Base-by-base conservation (phyloP, 2,329 filamentous ascomycete species). In the Fusarium annulatum region DNA sequence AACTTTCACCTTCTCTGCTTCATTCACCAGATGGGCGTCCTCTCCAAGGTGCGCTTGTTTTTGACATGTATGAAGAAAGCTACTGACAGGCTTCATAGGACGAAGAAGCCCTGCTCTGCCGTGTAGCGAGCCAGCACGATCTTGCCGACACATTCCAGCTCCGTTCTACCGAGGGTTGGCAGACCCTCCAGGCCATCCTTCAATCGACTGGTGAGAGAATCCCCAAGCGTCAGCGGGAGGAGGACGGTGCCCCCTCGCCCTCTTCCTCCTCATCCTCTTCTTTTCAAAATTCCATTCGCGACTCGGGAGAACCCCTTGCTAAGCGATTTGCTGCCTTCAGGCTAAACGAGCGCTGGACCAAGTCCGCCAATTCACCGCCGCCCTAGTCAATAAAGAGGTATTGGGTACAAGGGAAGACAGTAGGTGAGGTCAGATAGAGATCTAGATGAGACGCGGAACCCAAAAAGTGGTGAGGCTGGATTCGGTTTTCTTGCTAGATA, bases 161-260 rank as follows among this genome's bases (percentile, higher is more conserved):
- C 77, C 90, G 95, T 83, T 92, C 94, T 78, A 95, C 93, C 78
- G 89, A 92, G 80, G 96, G 96, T 80, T 99, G 96, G 96, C 93
- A 95, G 83, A 98, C 94, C 67, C 88, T 99, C 80, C 89, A 96
- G 84, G 92, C 93, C 83, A 97, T 99, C 82, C 90, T 98, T 85
- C 91, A 96, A 91, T 93, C 95, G 90, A 95, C 94, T 89, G 94
- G 95, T 97, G 95, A 97, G 93, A 92, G 92, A 90, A 90, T 92
- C 90, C 92, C 91, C 84, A 97, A 96, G 88, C 93, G 90, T 81
- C 83, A 69, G 43, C 64, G 72, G 64, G 81, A 82, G 76, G 78
- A 80, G 79, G 81, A 81, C 80, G 83, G 74, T 75, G 76, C 74
- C 76, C 71, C 74, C 67, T 73, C 75, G 56, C 68, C 78, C 62